Percentiles rank a stretch among this genome's conserved stretches.
phyloP scores from a whole-genome alignment of 306 rosid species.

The Crotalaria pallida region DNA sequence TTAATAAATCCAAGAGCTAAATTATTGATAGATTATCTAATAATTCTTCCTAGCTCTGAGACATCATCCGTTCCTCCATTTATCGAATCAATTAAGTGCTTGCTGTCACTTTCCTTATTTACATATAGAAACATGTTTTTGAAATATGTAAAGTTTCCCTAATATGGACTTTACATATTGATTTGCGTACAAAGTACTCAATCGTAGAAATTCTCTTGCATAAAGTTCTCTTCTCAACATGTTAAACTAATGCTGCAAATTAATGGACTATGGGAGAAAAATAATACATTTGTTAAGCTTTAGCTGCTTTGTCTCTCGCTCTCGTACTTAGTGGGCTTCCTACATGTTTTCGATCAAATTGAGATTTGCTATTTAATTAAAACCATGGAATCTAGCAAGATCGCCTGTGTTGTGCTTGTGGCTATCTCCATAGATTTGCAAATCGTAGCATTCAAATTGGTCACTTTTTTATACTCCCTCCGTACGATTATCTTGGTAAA shows the following conservation, averaged over 20 bases:
- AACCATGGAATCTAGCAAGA: not conserved
- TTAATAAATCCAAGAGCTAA: too few species aligned
- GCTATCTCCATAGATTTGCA: not conserved
- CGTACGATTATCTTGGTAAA: too few species aligned
- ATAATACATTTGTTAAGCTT: not conserved
- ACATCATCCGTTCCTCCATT: too few species aligned
- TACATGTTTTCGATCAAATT: not conserved
- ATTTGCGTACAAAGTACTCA: too few species aligned
- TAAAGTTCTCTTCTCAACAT: conserved; percentile 1
- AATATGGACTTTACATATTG: too few species aligned
- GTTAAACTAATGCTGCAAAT: not conserved
- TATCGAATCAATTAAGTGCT: too few species aligned
- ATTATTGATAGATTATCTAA: too few species aligned
- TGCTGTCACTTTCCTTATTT: too few species aligned
- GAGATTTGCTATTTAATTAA: not conserved
- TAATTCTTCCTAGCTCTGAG: too few species aligned
- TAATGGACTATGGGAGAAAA: not conserved
- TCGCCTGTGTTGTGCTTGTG: not conserved
- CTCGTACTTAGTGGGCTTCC: not conserved
- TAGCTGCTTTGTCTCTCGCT: not conserved
- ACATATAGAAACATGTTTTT: too few species aligned
- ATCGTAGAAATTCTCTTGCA: not conserved
- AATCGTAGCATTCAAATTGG: not conserved
- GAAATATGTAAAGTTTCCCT: too few species aligned
- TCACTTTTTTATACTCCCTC: not conserved